phyloP scores from a whole-genome alignment of 805 yeast genomes.

The Dipodascus geniculatus region DNA sequence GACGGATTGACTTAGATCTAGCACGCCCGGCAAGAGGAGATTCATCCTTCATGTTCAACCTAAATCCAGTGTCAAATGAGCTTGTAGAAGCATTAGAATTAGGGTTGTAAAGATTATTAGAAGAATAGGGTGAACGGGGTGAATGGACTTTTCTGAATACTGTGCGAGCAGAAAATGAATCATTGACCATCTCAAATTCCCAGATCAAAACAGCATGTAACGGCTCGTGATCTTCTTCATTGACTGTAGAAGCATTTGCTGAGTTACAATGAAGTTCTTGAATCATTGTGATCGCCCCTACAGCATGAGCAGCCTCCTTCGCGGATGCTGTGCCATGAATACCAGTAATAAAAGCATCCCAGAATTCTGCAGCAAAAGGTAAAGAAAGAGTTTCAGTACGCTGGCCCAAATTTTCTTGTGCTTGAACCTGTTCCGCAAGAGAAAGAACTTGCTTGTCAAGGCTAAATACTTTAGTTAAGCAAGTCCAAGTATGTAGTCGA shows the following conservation, averaged over 20 bases:
- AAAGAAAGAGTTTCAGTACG: constrained; percentile 23
- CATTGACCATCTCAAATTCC: constrained; percentile 26
- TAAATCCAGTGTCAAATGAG: not conserved
- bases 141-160: constrained; percentile 18
- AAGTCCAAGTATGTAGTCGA: constrained; percentile 18
- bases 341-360: constrained; percentile 27
- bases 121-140: not conserved
- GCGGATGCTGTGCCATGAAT: constrained; percentile 13
- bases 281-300: constrained; percentile 24
- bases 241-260: not conserved
- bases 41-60: not conserved
- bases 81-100: not conserved
- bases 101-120: not conserved
- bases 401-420: constrained; percentile 13
- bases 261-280: constrained; percentile 17
- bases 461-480: constrained; percentile 23
- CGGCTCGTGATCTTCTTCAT: constrained; percentile 4
- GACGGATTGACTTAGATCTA: not conserved
- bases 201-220: constrained; percentile 24
- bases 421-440: constrained; percentile 17
- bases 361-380: constrained; percentile 28
- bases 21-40: not conserved
- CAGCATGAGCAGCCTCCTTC: constrained; percentile 18
- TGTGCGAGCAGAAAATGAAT: constrained; percentile 26
- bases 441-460: constrained; percentile 23